Base-by-base conservation (phyloP, 352 stramenopile genomes). In the Elongisporangium prolatum region DNA sequence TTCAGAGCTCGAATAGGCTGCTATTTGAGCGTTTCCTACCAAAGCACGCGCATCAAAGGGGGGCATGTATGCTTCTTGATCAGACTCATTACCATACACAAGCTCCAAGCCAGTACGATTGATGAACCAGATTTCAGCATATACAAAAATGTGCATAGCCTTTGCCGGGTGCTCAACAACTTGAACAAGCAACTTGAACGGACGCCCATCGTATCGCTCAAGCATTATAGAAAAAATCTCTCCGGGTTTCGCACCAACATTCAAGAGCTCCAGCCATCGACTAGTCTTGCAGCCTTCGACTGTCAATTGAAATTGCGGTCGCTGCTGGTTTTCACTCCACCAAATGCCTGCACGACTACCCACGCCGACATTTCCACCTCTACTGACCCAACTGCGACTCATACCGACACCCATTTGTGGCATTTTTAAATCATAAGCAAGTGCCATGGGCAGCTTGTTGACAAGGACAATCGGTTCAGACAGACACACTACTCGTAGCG, bases 61-160 rank as follows among this genome's bases (percentile, higher is more conserved):
- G 14, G 84, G 80, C 0, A 84, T 68, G 50, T 91, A 91, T 4
- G 74, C 66, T 63, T 90, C 80, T 2, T 51, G 61, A 3, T 94
- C 85, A 9, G 65, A 64, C 2, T 84, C 80, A 56, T 84, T 91
- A 0, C 85, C 85, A 48, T 85, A 92, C 0, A 90, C 63, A 9
- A 95, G 63, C 14, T 92, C 80, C 16, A 93, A 52, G 0, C 84
- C 85, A 0, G 85, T 91, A 13, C 82, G 80, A 54, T 95, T 95
- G 62, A 95, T 80, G 50, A 93, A 71, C 85, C 85, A 95, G 10
- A 93, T 66, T 25, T 91, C 78, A 2, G 85, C 79, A 51, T 83
- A 80, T 24, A 88, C 58, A 16, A 69, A 65, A 52, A 88, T 66
- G 44, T 83, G 76, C 3, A 84, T 49, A 11, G 75, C 61, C 52